phyloP scores from a whole-genome alignment of 805 yeast genomes.

The Blastobotrys americana region DNA sequence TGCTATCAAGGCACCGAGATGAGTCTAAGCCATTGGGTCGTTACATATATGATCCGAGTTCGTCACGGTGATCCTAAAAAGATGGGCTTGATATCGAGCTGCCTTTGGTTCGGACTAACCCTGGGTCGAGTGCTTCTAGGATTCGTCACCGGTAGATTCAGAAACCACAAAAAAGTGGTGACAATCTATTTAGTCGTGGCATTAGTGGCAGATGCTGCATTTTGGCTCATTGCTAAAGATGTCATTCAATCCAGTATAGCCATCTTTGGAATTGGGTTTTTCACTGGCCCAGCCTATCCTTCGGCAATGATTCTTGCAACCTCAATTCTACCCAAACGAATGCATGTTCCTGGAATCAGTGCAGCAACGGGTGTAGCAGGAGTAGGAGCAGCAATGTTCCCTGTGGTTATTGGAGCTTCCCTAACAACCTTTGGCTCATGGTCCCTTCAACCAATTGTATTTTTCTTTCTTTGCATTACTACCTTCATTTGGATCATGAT shows the following conservation, averaged over 20 bases:
- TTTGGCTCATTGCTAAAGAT: conserved; percentile 40
- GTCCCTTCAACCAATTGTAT: conserved; percentile 11
- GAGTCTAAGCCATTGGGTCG: conserved; percentile 61
- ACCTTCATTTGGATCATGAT: conserved; percentile 11
- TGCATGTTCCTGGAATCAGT: conserved; percentile 64
- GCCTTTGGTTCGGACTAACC: conserved; percentile 66
- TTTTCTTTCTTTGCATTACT: conserved; percentile 9
- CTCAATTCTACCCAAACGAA: conserved; percentile 49
- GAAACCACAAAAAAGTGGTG: conserved; percentile 20
- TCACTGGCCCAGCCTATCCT: conserved; percentile 67
- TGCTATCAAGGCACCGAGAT: conserved; percentile 65
- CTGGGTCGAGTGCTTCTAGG: conserved; percentile 51
- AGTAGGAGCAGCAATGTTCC: conserved; percentile 68
- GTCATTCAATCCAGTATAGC: conserved; percentile 41
- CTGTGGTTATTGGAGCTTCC: conserved; percentile 52
- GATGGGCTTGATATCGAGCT: conserved; percentile 59
- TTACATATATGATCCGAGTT: conserved; percentile 50
- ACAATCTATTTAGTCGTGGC: conserved; percentile 32
- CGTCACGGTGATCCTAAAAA: conserved; percentile 41
- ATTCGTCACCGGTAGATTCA: conserved; percentile 31
- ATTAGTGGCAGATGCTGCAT: conserved; percentile 34
- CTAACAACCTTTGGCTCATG: conserved; percentile 12
- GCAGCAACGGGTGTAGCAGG: conserved; percentile 74
- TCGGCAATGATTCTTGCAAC: conserved; percentile 66
- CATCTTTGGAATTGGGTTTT: conserved; percentile 46